Conservation (phyloP, 345 rosid species). For the Ceriops zippeliana region DNA sequence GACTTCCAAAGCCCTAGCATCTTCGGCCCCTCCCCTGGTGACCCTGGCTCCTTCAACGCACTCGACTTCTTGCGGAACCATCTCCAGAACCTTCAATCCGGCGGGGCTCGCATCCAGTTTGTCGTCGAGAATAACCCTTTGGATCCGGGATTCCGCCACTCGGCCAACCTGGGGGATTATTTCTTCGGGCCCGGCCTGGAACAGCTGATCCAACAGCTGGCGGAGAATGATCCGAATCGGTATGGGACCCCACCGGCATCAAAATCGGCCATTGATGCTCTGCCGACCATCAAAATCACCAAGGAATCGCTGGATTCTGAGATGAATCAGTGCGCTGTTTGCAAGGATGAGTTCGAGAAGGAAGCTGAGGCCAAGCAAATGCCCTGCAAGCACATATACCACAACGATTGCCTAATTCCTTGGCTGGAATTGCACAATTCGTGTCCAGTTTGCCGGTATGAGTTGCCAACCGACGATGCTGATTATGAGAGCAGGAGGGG, state of each 20-base stretch:
- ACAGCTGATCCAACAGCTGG: constrained; percentile 47
- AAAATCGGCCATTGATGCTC: constrained; percentile 34
- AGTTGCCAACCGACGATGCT: constrained; percentile 47
- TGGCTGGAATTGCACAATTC: constrained; percentile 51
- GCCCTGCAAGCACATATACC: constrained; percentile 53
- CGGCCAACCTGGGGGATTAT: constrained; percentile 37
- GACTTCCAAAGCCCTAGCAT: constrained; percentile 21
- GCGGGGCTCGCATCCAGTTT: constrained; percentile 44
- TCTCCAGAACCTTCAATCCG: constrained; percentile 30
- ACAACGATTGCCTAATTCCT: constrained; percentile 38
- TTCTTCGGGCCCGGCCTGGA: constrained; percentile 48
- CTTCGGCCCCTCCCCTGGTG: constrained; percentile 5
- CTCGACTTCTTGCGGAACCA: constrained; percentile 35
- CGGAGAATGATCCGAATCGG: constrained; percentile 48
- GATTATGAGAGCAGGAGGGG: constrained; percentile 32
- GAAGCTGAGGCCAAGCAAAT: constrained; percentile 41
- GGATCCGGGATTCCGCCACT: constrained; percentile 26
- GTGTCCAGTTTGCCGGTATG: constrained; percentile 48
- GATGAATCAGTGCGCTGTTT: constrained; percentile 49
- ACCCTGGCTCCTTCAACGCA: constrained; percentile 25
- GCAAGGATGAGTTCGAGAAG: constrained; percentile 44
- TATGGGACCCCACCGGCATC: constrained; percentile 49
- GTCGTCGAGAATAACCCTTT: constrained; percentile 36
- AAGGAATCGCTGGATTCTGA: constrained; percentile 32
- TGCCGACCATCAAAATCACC: constrained; percentile 32